Evolutionary conservation across 768 basidiomycete genomes (phyloP), one percentile per base, ranked within the genome.

Genomic region (Candolleomyces efflorescens): DNA sequence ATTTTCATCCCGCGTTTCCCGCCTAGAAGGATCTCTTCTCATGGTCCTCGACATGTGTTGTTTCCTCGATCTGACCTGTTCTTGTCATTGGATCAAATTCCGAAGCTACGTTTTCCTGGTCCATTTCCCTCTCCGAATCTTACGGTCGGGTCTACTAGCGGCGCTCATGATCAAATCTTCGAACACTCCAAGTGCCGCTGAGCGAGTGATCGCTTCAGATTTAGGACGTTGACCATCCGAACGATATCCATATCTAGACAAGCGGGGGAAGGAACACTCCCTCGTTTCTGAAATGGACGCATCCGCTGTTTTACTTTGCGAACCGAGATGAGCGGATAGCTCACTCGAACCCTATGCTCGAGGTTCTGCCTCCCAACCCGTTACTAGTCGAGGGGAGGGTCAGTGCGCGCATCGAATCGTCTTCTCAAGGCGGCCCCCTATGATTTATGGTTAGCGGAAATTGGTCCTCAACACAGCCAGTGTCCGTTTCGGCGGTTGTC

Each of bases 1-100:
- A 26, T 20, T 36, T 26, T 17, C 27, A 26, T 26, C 32, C 27
- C 49, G 2, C 27, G 36, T 51, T 48, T 20, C 27, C 49, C 3
- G 49, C 4, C 49, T 51, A 51, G 49, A 51, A 51, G 23, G 18
- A 1, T 32, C 7, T 51, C 23, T 26, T 51, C 7, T 36, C 26
- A 51, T 51, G 49, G 26, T 36, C n/a, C n/a, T n/a, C n/a, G n/a
- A n/a, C n/a, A n/a, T n/a, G n/a, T 26, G 27, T 51, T 51, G 49
- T n/a, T 26, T 26, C 49, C 49, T 36, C 27, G 26, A 17, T 17
- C 15, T 51, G 27, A 26, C 11, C 27, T 15, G 20, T 48, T 17
- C 26, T 15, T n/a, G 27, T 26, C 23, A 27, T 24, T 26, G 13
- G 27, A 51, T 36, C 49, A 51, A 7, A 5, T 2, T 17, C 49